Evolutionary conservation across 2,329 filamentous ascomycete genomes (phyloP).

Genomic region (Fusarium sp.): DNA sequence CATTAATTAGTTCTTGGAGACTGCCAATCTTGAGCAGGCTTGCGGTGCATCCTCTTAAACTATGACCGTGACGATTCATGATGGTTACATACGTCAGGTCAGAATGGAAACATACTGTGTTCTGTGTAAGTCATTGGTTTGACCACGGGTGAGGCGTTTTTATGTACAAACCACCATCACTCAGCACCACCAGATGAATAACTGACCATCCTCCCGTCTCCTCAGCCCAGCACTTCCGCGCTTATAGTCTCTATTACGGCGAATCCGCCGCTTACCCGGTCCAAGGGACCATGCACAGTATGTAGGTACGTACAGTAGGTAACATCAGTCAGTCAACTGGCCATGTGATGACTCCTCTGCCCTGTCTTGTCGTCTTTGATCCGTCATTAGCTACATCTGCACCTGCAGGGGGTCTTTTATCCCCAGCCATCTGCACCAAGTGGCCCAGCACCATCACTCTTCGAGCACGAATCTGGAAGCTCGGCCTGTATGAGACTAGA

Average conservation of each 20-base stretch:
- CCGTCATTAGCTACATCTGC: conserved; percentile 43
- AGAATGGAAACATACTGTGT: not conserved
- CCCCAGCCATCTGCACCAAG: conserved; percentile 46
- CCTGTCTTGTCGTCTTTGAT: conserved; percentile 14
- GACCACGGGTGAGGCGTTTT: not conserved
- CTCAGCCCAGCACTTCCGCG: conserved; percentile 28
- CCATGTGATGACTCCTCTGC: conserved; percentile 43
- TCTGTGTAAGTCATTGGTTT: not conserved
- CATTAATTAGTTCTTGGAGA: conserved; percentile 5
- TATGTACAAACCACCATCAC: conserved; percentile 31
- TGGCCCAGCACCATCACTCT: conserved; percentile 36
- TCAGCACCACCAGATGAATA: conserved; percentile 30
- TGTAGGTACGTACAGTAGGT: conserved; percentile 4
- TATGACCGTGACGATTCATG: conserved; percentile 6
- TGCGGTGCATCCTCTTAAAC: conserved; percentile 35
- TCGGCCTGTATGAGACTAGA: conserved; percentile 31
- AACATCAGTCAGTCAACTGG: conserved; percentile 33
- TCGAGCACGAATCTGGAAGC: conserved; percentile 39
- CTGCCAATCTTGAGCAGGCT: conserved; percentile 26
- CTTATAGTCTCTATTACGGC: conserved; percentile 4
- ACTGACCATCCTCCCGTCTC: conserved; percentile 16
- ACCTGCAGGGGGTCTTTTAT: conserved; percentile 33
- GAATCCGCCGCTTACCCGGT: conserved; percentile 14
- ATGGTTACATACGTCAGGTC: not conserved
- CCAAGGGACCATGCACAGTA: conserved; percentile 10